A percentile compares a stretch with the other conserved stretches of the same genome.
Conservation (phyloP, 1,139 yeast genomes). For the Debaryomyces coudertii region DNA sequence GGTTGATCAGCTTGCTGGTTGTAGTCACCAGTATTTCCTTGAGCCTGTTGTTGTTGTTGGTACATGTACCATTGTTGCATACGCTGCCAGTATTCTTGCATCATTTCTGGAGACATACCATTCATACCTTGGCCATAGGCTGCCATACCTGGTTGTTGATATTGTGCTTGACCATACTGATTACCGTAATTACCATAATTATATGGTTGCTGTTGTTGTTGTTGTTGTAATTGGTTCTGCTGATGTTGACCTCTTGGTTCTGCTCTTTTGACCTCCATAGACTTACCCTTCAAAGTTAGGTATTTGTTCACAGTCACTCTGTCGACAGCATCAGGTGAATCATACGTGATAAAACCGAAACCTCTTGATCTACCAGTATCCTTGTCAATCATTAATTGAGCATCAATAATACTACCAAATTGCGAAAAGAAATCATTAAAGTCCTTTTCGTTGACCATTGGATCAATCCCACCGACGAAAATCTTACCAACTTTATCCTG, state of each 20-base stretch:
- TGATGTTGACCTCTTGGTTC: conserved; percentile 77
- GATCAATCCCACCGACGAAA: conserved; percentile 97
- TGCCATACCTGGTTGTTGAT: conserved; percentile 28
- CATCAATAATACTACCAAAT: conserved; percentile 93
- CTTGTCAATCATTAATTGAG: conserved; percentile 96
- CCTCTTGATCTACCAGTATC: conserved; percentile 98
- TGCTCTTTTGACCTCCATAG: conserved; percentile 97
- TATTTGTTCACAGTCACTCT: conserved; percentile 83
- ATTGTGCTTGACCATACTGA: conserved; percentile 43
- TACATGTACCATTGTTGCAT: conserved; percentile 79
- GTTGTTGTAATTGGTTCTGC: conserved; percentile 38
- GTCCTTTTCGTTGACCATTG: conserved; percentile 91
- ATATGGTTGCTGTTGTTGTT: conserved; percentile 42
- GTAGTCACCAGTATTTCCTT: conserved; percentile 17
- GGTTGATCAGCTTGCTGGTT: conserved; percentile 49
- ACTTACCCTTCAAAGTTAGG: conserved; percentile 81
- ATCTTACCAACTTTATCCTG: conserved; percentile 97
- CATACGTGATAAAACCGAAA: conserved; percentile 96
- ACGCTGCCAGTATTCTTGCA: conserved; percentile 86
- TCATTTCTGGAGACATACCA: conserved; percentile 79
- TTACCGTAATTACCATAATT: conserved; percentile 28
- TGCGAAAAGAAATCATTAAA: conserved; percentile 86
- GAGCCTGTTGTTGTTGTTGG: conserved; percentile 46
- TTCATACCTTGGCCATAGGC: conserved; percentile 38
- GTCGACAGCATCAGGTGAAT: conserved; percentile 94